Base-by-base conservation (phyloP, 1,284 basidiomycete genomes). In the Sporisorium sorghi region DNA sequence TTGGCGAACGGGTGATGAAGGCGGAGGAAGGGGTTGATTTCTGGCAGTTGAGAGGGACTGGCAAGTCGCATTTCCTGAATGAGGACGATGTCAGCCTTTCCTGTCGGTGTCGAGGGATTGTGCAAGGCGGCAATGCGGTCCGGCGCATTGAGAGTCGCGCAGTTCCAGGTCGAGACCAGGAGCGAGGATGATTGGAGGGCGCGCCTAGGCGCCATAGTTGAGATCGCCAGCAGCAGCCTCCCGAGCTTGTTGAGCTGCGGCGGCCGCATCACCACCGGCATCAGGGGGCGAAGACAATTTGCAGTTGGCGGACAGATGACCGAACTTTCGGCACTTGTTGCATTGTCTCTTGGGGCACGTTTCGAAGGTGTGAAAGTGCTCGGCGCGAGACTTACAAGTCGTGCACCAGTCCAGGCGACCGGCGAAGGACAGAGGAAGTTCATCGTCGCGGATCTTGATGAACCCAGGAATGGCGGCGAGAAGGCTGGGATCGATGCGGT, bases 321-420 rank as follows among this genome's bases (percentile, higher is more conserved):
- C 42, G 5, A 2, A 14, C 1, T 14, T 8, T 12, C 7, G 5
- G 21, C 42, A 24, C 21, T 23, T 24, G 42, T 12, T 24, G 11
- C 42, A 43, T 23, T 24, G 21, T 1, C 42, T 9, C 4, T 43
- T 23, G 11, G 23, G 42, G 12, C 42, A 43, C 5, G 15, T 21
- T 3, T 43, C 42, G 21, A 43, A 43, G 21, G 15, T 15, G 42
- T 43, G 42, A 14, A 3, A 43, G 11, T 24, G 24, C 5, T 43
- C 21, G 23, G 42, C 42, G 3, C n/a, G 10, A 14, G 21, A 24
- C 11, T 14, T 23, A 12, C 42, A 43, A 12, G 42, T 43, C 11
- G 42, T 24, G 42, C 42, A 43, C 42, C 42, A 43, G 21, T 43
- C 42, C 3, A 43, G 42, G 21, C 21, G 42, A 8, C 42, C 42